These are phyloP conservation scores for Diddensiella santjacobensis DNA, from an alignment of 805 yeast genomes.

Conservation along the genomic window DNA sequence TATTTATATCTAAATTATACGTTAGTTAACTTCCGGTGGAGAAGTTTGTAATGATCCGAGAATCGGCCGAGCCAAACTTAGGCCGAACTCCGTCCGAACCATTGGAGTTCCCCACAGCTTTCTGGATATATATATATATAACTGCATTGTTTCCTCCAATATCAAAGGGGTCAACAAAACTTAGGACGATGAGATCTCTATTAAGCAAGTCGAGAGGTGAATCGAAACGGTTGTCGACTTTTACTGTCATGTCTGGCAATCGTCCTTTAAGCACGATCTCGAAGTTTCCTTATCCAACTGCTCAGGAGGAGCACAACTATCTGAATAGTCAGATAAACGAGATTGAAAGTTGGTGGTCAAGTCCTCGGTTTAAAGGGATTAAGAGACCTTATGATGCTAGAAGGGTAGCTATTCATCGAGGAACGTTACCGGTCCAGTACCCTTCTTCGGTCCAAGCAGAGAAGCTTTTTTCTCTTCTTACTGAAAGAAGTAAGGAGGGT, in stretches of 20 bases:
- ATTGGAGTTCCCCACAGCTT: too few species aligned
- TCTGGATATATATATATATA: too few species aligned
- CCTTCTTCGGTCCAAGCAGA: conserved; percentile 53
- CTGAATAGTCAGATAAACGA: conserved; percentile 34
- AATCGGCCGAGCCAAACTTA: too few species aligned
- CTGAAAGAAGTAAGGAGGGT: conserved; percentile 38
- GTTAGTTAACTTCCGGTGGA: too few species aligned
- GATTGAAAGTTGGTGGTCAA: conserved; percentile 49
- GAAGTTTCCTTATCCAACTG: conserved; percentile 37
- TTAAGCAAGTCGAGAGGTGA: neutral
- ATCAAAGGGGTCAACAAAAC: too few species aligned
- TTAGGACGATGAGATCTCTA: neutral
- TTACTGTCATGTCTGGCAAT: neutral
- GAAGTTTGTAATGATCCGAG: too few species aligned
- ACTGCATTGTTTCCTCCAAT: too few species aligned
- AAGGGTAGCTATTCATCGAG: conserved; percentile 52
- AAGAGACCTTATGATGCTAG: conserved; percentile 51
- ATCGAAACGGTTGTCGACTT: neutral
- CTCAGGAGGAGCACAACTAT: conserved; percentile 31
- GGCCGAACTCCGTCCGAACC: too few species aligned
- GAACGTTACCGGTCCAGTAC: conserved; percentile 39
- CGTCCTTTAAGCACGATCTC: conserved; percentile 26
- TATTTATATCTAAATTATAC: too few species aligned
- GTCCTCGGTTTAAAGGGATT: conserved; percentile 45
- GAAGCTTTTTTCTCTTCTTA: conserved; percentile 46